These are phyloP conservation scores for Aureobasidium mangrovei DNA, from an alignment of 2,329 filamentous ascomycete genomes.

Conservation along the genomic window DNA sequence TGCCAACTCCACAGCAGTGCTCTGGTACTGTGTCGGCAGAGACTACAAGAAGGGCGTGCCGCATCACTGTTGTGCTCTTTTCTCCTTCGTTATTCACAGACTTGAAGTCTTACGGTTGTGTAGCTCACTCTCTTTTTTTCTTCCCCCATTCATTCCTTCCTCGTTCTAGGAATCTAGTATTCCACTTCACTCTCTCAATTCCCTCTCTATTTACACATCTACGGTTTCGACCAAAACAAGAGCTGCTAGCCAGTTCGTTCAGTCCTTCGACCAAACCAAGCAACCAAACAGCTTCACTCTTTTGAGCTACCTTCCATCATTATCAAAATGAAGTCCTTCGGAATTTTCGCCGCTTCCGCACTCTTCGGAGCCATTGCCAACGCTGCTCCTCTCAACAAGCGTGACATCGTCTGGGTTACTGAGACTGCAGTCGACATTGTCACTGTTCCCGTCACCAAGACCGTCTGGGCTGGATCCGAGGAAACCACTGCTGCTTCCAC, in stretches of 20 bases:
- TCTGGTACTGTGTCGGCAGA: background rate
- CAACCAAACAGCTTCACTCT: background rate
- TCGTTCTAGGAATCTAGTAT: constrained; percentile 15
- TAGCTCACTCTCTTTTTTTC: constrained; percentile 1
- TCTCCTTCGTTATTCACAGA: constrained; percentile 5
- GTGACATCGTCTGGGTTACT: constrained; percentile 42
- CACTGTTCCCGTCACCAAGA: constrained; percentile 41
- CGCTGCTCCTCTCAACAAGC: constrained; percentile 31
- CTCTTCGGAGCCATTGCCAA: constrained; percentile 23
- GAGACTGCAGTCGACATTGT: constrained; percentile 39
- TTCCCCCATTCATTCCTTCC: constrained; percentile 14
- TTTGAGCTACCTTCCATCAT: background rate
- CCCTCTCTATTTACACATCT: constrained; percentile 1
- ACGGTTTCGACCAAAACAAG: constrained; percentile 6
- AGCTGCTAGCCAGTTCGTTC: constrained; percentile 16
- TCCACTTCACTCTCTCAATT: constrained; percentile 13
- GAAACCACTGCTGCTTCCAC: constrained; percentile 18
- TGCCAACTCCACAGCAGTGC: constrained; percentile 8
- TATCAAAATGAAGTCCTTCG: constrained; percentile 30
- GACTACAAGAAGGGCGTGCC: constrained; percentile 10
- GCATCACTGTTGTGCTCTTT: background rate
- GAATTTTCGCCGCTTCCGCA: constrained; percentile 19
- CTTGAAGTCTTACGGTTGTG: constrained; percentile 14
- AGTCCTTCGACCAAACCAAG: constrained; percentile 6
- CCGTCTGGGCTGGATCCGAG: constrained; percentile 33